phyloP scores from a whole-genome alignment of 2,329 filamentous ascomycete genomes.

The Phoma sp. region DNA sequence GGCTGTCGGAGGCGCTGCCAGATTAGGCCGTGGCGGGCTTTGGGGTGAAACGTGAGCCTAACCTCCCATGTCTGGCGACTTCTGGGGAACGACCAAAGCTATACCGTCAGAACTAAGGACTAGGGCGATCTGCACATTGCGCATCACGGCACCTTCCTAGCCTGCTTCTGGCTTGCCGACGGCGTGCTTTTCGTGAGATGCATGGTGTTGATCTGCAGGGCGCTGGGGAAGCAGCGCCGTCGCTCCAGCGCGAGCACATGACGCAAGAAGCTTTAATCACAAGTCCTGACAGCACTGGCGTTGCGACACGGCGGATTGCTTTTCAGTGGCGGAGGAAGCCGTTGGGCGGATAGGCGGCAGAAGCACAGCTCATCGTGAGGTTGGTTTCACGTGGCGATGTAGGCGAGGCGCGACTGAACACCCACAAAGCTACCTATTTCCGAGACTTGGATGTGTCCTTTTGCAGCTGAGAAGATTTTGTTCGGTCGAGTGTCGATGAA shows the following conservation, averaged over 20 bases:
- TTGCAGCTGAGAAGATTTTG: not conserved
- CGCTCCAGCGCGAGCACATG: slow-evolving; percentile 20
- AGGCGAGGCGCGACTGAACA: slow-evolving; percentile 1
- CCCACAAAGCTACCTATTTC: not conserved
- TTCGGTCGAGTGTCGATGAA: not conserved
- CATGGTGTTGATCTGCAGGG: slow-evolving; percentile 26
- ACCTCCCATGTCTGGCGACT: slow-evolving; percentile 48
- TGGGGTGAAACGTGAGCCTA: slow-evolving; percentile 48
- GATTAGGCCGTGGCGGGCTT: slow-evolving; percentile 40
- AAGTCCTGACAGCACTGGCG: slow-evolving; percentile 5
- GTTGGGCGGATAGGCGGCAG: slow-evolving; percentile 14
- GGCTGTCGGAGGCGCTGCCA: slow-evolving; percentile 44
- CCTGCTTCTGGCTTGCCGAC: slow-evolving; percentile 19
- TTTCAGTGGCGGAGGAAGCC: slow-evolving; percentile 1
- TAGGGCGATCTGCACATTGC: slow-evolving; percentile 38
- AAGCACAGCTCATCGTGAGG: slow-evolving; percentile 11
- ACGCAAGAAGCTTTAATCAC: slow-evolving; percentile 7
- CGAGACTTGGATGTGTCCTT: not conserved
- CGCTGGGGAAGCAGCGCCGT: slow-evolving; percentile 14
- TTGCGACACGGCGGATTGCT: not conserved
- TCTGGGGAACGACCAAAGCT: slow-evolving; percentile 42
- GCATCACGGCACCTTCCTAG: slow-evolving; percentile 28
- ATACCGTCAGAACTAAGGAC: slow-evolving; percentile 32
- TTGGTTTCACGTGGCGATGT: slow-evolving; percentile 8
- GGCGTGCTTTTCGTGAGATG: slow-evolving; percentile 12